Evolutionary conservation across 2,329 filamentous ascomycete species (phyloP).

Genomic region (Eutypa lata): DNA sequence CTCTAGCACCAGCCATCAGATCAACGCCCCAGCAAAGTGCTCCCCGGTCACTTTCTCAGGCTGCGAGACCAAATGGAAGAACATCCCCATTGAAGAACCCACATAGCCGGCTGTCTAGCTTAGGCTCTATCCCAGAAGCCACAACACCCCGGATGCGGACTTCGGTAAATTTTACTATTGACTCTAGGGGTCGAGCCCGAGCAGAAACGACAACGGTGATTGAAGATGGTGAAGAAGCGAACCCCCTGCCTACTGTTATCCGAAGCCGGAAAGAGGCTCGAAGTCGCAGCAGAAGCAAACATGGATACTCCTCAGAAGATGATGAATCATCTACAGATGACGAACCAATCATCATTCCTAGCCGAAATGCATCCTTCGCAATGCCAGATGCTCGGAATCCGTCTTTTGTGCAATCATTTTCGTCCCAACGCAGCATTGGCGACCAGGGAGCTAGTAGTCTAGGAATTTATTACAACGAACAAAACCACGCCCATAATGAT

Average conservation of each 20-base stretch:
- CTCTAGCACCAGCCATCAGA: constrained; percentile 44
- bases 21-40: constrained; percentile 26
- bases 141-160: constrained; percentile 44
- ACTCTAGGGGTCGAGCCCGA: constrained; percentile 57
- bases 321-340: constrained; percentile 60
- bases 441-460: constrained; percentile 45
- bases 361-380: constrained; percentile 56
- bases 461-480: constrained; percentile 34
- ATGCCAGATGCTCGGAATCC: constrained; percentile 52
- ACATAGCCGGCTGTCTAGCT: constrained; percentile 46
- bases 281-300: constrained; percentile 17
- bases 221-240: constrained; percentile 21
- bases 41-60: constrained; percentile 32
- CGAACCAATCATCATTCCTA: constrained; percentile 63
- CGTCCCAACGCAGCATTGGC: constrained; percentile 45
- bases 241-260: constrained; percentile 15
- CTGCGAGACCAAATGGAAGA: constrained; percentile 42
- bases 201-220: constrained; percentile 49
- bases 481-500: constrained; percentile 30
- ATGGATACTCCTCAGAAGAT: constrained; percentile 46
- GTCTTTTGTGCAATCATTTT: constrained; percentile 40
- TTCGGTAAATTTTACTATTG: constrained; percentile 62
- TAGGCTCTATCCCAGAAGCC: constrained; percentile 58
- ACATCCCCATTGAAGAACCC: constrained; percentile 52
- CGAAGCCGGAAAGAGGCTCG: constrained; percentile 17